Percentiles rank a stretch among this genome's conserved stretches.
Conservation (phyloP, 768 basidiomycete species). For the Pisolithus orientalis region DNA sequence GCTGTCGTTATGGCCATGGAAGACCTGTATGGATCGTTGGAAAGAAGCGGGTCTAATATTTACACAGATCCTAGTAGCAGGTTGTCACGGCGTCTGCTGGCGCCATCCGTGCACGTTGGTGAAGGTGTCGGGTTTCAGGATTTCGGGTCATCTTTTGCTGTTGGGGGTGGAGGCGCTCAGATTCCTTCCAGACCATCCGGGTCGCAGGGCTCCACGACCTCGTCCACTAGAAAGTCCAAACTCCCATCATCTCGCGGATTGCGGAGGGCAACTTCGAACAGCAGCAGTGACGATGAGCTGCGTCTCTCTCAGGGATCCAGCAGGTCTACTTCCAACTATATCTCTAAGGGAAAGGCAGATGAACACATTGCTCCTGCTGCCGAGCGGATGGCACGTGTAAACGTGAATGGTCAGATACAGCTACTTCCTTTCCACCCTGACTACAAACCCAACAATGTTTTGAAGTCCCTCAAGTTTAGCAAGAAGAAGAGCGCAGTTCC, state of each 20-base stretch:
- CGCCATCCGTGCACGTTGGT: slow-evolving; percentile 14
- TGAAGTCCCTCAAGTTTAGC: slow-evolving; percentile 29
- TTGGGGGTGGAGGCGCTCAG: not conserved
- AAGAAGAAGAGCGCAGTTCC: slow-evolving; percentile 18
- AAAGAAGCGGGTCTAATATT: not conserved
- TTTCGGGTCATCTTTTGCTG: slow-evolving; percentile 16
- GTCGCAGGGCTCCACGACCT: not conserved
- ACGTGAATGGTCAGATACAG: slow-evolving; percentile 6
- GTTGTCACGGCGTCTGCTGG: slow-evolving; percentile 17
- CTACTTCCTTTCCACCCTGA: slow-evolving; percentile 16
- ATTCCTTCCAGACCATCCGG: not conserved
- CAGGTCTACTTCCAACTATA: slow-evolving; percentile 7
- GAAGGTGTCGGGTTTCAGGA: slow-evolving; percentile 22
- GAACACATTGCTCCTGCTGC: not conserved
- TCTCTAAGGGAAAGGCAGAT: slow-evolving; percentile 5
- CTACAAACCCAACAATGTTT: slow-evolving; percentile 12
- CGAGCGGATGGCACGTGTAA: slow-evolving; percentile 10
- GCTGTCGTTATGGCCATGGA: slow-evolving; percentile 15
- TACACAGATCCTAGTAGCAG: slow-evolving; percentile 16
- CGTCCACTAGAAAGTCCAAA: slow-evolving; percentile 10
- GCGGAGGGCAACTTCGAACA: too few species aligned
- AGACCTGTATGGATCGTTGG: not conserved
- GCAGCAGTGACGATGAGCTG: slow-evolving; percentile 26
- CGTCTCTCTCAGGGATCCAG: slow-evolving; percentile 20
- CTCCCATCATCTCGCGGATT: not conserved